A percentile compares a stretch with the other conserved stretches of the same genome.
Evolutionary conservation across 148 eudicot genomes (phyloP).

Genomic region (Chenopodium formosanum): DNA sequence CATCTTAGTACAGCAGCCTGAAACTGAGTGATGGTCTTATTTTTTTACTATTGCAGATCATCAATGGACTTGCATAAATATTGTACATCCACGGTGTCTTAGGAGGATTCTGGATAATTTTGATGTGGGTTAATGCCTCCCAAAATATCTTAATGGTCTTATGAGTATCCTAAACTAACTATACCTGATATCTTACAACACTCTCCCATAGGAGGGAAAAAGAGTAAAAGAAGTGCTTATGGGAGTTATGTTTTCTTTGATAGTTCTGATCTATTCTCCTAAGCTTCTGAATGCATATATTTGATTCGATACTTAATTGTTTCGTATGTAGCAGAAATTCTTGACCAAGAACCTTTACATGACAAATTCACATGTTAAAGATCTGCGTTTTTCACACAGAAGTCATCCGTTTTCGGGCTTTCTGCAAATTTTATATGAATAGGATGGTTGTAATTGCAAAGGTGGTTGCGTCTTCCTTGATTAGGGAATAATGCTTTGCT

Average conservation of each 20-base stretch:
- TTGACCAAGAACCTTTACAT: neutral
- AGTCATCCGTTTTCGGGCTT: neutral
- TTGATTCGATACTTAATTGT: neutral
- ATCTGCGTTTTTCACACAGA: neutral
- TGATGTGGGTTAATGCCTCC: constrained; percentile 2
- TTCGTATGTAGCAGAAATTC: neutral
- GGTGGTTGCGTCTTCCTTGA: neutral
- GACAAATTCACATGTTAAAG: neutral
- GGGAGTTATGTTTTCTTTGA: neutral
- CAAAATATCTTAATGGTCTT: neutral
- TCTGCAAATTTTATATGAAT: neutral
- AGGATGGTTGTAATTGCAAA: neutral
- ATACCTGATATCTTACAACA: neutral
- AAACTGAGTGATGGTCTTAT: constrained; percentile 10
- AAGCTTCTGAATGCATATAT: neutral
- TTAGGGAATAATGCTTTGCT: neutral
- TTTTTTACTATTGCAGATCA: constrained; percentile 2
- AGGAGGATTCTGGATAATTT: neutral
- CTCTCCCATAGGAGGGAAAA: neutral
- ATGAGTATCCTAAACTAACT: neutral
- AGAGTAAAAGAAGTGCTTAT: neutral
- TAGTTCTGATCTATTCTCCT: neutral
- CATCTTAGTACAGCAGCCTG: neutral
- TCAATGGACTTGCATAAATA: constrained; percentile 6
- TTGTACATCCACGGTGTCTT: constrained; percentile 2